Base-by-base conservation (phyloP, 257 asterid species). In the Echium plantagineum region DNA sequence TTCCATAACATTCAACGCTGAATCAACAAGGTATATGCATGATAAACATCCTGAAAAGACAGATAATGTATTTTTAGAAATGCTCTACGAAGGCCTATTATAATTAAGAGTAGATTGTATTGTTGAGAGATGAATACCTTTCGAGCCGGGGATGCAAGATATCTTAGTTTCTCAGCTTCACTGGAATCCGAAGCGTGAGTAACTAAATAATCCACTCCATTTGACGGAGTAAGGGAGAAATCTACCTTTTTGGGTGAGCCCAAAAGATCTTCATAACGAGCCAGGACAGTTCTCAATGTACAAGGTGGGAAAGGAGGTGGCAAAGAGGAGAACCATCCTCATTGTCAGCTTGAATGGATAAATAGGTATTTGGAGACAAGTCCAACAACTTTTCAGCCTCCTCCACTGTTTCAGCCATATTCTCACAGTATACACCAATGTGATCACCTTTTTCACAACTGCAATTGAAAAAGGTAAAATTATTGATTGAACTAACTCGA, bases 371-470 rank as follows among this genome's bases (percentile, higher is more conserved):
- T 15, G 96, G 89, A n/a, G 95, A 72, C 60, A 84, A 19, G 63
- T 75, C 75, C 55, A 93, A 78, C 56, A 93, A 62, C 63, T 80
- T 74, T 66, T 84, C 99, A 30, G 99, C 97, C 74, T 93, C 97
- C 75, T 83, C 97, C 15, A 89, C 99, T 4, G 78, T 80, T 77
- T 89, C 97, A 62, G 77, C 53, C 69, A 77, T 62, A 75, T 93
- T 93, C 71, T 93, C 99, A n/a, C n/a, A n/a, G n/a, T n/a, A n/a
- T n/a, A n/a, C n/a, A n/a, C n/a, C n/a, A n/a, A n/a, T n/a, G n/a
- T 93, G 99, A 64, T 93, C 99, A 30, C 99, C 99, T 0, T 97
- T 93, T 75, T 86, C 97, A 57, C 89, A 93, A 52, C 99, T 93
- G 83, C 69, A 63, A 49, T 63, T 58, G 18, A 15, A 21, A 15